A percentile compares a stretch with the other conserved stretches of the same genome.
phyloP scores from a whole-genome alignment of 139 green algal genomes.

The Diplosphaera chodatii region DNA sequence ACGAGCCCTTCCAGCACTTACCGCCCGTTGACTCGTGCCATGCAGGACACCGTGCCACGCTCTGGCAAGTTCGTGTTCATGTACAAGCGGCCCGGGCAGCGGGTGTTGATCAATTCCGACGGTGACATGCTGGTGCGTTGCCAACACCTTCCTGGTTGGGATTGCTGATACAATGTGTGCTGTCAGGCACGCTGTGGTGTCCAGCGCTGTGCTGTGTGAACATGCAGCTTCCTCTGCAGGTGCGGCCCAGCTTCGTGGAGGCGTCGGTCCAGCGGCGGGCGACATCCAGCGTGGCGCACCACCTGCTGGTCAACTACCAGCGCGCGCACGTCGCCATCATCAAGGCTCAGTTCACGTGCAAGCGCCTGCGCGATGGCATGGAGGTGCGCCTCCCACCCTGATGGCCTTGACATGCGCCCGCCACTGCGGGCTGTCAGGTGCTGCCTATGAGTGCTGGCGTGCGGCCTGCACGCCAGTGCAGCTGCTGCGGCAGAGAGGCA shows the following conservation, averaged over 20 bases:
- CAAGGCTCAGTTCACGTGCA: neutral
- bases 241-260: constrained; percentile 35
- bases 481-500: too few species aligned
- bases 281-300: neutral
- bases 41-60: constrained; percentile 19
- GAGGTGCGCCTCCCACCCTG: too few species aligned
- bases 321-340: neutral
- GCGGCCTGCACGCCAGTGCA: too few species aligned
- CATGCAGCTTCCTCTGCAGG: constrained; percentile 1
- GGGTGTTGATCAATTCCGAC: constrained; percentile 34
- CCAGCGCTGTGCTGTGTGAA: too few species aligned
- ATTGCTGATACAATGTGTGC: too few species aligned
- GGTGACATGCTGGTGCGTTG: constrained; percentile 34
- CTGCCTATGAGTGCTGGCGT: too few species aligned
- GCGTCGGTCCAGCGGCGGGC: constrained; percentile 5
- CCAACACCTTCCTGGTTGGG: too few species aligned
- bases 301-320: constrained; percentile 1
- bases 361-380: constrained; percentile 1
- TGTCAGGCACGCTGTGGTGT: neutral
- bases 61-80: constrained; percentile 28
- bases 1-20: too few species aligned
- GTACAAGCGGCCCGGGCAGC: constrained; percentile 34
- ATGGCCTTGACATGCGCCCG: too few species aligned
- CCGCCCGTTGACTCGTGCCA: too few species aligned
- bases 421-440: too few species aligned